These are phyloP conservation scores for Alternaria sp. DNA, from an alignment of 2,329 filamentous ascomycete species.

Conservation along the genomic window DNA sequence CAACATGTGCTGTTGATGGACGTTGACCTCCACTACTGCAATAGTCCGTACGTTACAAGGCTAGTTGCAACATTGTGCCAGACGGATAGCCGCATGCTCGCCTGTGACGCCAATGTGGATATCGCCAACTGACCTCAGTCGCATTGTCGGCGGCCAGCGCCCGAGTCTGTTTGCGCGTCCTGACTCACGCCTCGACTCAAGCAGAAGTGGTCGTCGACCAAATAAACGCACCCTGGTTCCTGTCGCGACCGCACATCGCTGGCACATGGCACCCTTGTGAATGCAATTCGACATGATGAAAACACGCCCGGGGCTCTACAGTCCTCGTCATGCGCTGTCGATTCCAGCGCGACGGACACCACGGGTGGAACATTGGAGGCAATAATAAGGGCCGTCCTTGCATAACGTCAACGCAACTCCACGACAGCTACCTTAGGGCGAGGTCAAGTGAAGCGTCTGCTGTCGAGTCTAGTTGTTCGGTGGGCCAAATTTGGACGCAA, in stretches of 20 bases:
- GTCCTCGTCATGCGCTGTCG: conserved; percentile 19
- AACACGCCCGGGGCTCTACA: neutral
- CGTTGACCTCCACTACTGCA: conserved; percentile 6
- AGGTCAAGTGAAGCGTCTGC: conserved; percentile 24
- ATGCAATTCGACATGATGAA: conserved; percentile 9
- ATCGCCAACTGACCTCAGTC: neutral
- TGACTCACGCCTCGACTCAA: conserved; percentile 18
- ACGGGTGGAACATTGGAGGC: conserved; percentile 40
- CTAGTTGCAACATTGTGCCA: conserved; percentile 10
- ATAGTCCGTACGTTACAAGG: conserved; percentile 5
- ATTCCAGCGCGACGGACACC: conserved; percentile 24
- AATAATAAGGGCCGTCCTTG: conserved; percentile 32
- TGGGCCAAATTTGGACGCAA: conserved; percentile 12
- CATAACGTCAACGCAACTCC: conserved; percentile 24
- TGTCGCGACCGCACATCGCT: conserved; percentile 24
- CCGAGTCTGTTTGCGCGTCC: conserved; percentile 7
- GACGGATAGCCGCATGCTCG: neutral
- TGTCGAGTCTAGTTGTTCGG: conserved; percentile 1
- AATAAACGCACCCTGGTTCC: conserved; percentile 24
- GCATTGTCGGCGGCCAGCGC: neutral
- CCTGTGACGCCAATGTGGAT: neutral
- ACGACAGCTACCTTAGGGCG: conserved; percentile 13
- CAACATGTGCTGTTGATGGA: conserved; percentile 15
- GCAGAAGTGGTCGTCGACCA: conserved; percentile 2
- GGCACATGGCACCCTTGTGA: conserved; percentile 48